Percentiles rank a stretch among this genome's conserved stretches.
These are phyloP conservation scores for Medicago arabica DNA, from an alignment of 306 rosid genomes.

Conservation along the genomic window DNA sequence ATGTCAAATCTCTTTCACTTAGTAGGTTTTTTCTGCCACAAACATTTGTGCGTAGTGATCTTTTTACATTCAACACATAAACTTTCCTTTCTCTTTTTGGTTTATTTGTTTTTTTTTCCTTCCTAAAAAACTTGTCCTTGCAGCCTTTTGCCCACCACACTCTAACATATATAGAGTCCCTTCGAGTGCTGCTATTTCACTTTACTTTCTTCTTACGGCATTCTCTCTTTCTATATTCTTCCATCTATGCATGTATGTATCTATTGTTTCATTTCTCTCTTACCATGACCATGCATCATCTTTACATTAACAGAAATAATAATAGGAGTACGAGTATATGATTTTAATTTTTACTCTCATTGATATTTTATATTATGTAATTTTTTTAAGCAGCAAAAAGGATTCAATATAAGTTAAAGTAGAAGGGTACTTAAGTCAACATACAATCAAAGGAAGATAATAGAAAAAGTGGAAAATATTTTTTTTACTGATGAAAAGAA, in stretches of 20 bases:
- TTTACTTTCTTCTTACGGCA: conserved; percentile 93
- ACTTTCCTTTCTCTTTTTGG: conserved; percentile 55
- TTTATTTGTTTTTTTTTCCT: conserved; percentile 52
- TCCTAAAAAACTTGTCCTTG: conserved; percentile 15
- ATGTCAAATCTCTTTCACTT: conserved; percentile 57
- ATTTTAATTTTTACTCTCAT: too few species aligned
- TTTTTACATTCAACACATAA: conserved; percentile 46
- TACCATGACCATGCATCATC: too few species aligned
- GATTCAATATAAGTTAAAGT: too few species aligned
- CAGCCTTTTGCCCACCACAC: conserved; percentile 57
- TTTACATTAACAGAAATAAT: too few species aligned
- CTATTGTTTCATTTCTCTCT: background rate
- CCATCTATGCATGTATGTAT: conserved; percentile 6
- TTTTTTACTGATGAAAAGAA: too few species aligned
- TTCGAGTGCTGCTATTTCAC: conserved; percentile 56
- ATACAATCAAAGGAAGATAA: too few species aligned
- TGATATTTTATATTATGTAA: too few species aligned
- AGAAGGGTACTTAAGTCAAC: too few species aligned
- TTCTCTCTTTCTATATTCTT: conserved; percentile 38
- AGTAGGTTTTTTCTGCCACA: conserved; percentile 60
- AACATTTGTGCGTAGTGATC: conserved; percentile 57
- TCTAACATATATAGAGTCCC: conserved; percentile 56
- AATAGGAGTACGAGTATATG: too few species aligned
- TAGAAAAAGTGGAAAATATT: too few species aligned
- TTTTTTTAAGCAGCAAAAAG: too few species aligned